Evolutionary conservation across 805 yeast species (phyloP).

Genomic region (Zygotorulaspora florentina): DNA sequence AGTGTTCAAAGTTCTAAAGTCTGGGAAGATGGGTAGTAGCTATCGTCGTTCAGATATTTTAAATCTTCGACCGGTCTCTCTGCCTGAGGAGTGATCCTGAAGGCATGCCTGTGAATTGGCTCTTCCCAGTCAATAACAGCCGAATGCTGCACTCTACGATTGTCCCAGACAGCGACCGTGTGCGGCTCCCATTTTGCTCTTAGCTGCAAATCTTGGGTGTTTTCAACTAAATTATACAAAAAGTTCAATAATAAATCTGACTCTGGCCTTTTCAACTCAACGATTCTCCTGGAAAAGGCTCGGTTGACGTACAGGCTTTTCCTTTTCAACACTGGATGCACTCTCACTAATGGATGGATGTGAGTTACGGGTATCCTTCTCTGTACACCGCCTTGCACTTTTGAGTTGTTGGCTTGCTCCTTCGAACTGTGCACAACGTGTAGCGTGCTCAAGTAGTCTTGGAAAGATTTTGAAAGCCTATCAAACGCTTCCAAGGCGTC

Average conservation of each 20-base stretch:
- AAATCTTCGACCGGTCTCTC: slow-evolving; percentile 61
- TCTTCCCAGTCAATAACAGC: slow-evolving; percentile 70
- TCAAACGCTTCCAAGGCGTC: slow-evolving; percentile 67
- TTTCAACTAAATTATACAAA: slow-evolving; percentile 49
- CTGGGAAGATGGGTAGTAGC: slow-evolving; percentile 17
- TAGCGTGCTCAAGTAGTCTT: slow-evolving; percentile 54
- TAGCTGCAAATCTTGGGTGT: slow-evolving; percentile 58
- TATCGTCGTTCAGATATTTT: slow-evolving; percentile 33
- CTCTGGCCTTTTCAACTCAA: slow-evolving; percentile 71
- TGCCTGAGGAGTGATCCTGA: slow-evolving; percentile 67
- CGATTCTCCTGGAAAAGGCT: slow-evolving; percentile 60
- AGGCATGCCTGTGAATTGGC: slow-evolving; percentile 65
- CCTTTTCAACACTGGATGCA: slow-evolving; percentile 66
- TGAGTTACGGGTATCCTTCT: slow-evolving; percentile 54
- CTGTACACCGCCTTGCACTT: slow-evolving; percentile 57
- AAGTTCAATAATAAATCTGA: slow-evolving; percentile 56
- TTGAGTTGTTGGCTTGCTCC: slow-evolving; percentile 62
- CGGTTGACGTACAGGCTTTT: slow-evolving; percentile 56
- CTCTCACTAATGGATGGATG: slow-evolving; percentile 66
- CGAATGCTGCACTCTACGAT: slow-evolving; percentile 64
- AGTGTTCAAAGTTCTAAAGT: not conserved
- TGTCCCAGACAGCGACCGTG: slow-evolving; percentile 75
- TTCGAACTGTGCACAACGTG: slow-evolving; percentile 66
- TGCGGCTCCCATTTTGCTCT: slow-evolving; percentile 69
- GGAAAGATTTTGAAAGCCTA: slow-evolving; percentile 62